phyloP scores from a whole-genome alignment of 805 yeast genomes.

The Hanseniaspora thailandica region DNA sequence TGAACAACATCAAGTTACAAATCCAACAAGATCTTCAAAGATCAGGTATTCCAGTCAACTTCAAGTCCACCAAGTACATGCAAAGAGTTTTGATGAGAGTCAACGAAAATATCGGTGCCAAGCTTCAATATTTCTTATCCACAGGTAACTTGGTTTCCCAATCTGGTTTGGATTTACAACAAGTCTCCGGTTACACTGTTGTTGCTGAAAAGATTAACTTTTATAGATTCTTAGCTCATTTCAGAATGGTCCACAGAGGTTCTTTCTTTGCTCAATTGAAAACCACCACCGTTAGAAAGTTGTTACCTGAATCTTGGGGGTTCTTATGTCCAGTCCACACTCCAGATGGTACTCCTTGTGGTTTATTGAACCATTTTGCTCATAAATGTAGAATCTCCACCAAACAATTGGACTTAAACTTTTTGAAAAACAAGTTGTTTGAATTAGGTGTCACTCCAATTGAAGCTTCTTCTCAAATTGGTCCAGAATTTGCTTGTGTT shows the following conservation, averaged over 20 bases:
- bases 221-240: slow-evolving; percentile 94
- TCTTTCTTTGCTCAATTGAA: slow-evolving; percentile 96
- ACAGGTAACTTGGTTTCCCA: slow-evolving; percentile 96
- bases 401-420: slow-evolving; percentile 56
- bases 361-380: slow-evolving; percentile 88
- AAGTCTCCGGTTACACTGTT: slow-evolving; percentile 94
- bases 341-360: slow-evolving; percentile 99
- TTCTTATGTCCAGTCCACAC: slow-evolving; percentile 98
- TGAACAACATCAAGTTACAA: slow-evolving; percentile 59
- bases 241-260: slow-evolving; percentile 99
- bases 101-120: slow-evolving; percentile 89
- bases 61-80: slow-evolving; percentile 75
- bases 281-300: slow-evolving; percentile 91
- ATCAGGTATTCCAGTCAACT: slow-evolving; percentile 60
- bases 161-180: slow-evolving; percentile 94
- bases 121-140: slow-evolving; percentile 83
- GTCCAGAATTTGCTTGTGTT: slow-evolving; percentile 78
- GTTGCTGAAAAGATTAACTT: slow-evolving; percentile 97
- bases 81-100: slow-evolving; percentile 62
- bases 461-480: slow-evolving; percentile 63
- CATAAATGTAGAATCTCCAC: slow-evolving; percentile 89
- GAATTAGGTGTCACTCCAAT: slow-evolving; percentile 74
- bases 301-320: slow-evolving; percentile 98
- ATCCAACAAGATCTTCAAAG: slow-evolving; percentile 70
- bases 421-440: slow-evolving; percentile 53